Conservation (phyloP, 2,329 filamentous ascomycete genomes). For the Fusarium pseudocircinatum region DNA sequence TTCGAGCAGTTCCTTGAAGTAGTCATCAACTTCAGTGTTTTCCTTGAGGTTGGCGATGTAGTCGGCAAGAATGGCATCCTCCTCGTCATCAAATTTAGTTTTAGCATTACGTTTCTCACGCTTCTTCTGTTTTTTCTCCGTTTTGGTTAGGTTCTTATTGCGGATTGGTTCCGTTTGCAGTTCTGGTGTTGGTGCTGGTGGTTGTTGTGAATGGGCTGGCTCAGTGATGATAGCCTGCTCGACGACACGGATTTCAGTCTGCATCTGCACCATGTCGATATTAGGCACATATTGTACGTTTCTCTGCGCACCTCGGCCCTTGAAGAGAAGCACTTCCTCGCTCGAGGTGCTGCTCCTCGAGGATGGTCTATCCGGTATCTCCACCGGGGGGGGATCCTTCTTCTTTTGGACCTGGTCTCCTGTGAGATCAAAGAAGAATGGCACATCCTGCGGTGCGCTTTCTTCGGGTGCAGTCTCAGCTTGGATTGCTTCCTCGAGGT, state of each 20-base stretch:
- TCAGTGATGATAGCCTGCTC: conserved; percentile 34
- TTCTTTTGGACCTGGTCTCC: conserved; percentile 38
- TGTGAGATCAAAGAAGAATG: conserved; percentile 53
- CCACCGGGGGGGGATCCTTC: background rate
- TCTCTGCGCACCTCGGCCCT: conserved; percentile 57
- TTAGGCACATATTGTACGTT: conserved; percentile 26
- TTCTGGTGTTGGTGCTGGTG: background rate
- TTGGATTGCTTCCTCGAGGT: conserved; percentile 33
- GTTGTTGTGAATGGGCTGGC: background rate
- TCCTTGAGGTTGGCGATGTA: conserved; percentile 75
- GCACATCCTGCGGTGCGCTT: background rate
- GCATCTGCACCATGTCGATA: conserved; percentile 44
- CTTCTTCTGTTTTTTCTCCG: conserved; percentile 29
- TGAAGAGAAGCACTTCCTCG: conserved; percentile 75
- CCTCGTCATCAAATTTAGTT: conserved; percentile 45
- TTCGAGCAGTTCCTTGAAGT: conserved; percentile 20
- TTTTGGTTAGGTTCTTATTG: conserved; percentile 4
- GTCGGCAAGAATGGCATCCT: conserved; percentile 70
- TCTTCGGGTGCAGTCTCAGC: background rate
- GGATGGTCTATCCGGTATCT: conserved; percentile 29
- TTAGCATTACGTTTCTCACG: conserved; percentile 32
- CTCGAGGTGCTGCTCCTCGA: conserved; percentile 60
- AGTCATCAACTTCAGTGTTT: conserved; percentile 61
- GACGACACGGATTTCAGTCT: conserved; percentile 47
- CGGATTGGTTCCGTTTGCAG: background rate